Percentiles rank a stretch among this genome's conserved stretches.
phyloP scores from a whole-genome alignment of 441 rosid genomes.

The Eutrema salsugineum region DNA sequence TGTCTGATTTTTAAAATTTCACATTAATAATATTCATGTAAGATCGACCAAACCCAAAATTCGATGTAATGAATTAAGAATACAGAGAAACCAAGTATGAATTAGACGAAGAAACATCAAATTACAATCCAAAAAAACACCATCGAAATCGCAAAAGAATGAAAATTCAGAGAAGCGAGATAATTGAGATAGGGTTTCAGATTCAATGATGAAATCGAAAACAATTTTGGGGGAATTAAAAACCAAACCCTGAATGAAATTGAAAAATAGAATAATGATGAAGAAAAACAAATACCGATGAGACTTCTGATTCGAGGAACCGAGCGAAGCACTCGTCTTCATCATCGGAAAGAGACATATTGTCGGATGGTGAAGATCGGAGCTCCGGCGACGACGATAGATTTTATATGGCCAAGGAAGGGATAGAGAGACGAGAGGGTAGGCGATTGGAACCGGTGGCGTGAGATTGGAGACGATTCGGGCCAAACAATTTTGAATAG shows the following conservation, averaged over 20 bases:
- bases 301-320: slow-evolving; percentile 82
- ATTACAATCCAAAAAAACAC: neutral
- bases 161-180: neutral
- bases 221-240: neutral
- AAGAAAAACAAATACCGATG: slow-evolving; percentile 45
- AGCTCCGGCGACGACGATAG: slow-evolving; percentile 26
- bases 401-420: slow-evolving; percentile 13
- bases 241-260: slow-evolving; percentile 18
- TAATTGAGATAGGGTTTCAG: neutral
- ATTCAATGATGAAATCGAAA: neutral
- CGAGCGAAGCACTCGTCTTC: slow-evolving; percentile 68
- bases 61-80: neutral
- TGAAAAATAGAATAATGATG: neutral
- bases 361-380: neutral
- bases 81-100: neutral
- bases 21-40: neutral
- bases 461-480: slow-evolving; percentile 6
- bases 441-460: slow-evolving; percentile 19
- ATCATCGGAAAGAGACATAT: slow-evolving; percentile 59
- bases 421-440: neutral
- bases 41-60: neutral
- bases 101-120: neutral
- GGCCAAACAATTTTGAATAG: neutral
- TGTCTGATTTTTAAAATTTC: neutral
- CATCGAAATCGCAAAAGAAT: neutral